Base-by-base conservation (phyloP, 768 basidiomycete genomes). In the Lentinula lateritia region DNA sequence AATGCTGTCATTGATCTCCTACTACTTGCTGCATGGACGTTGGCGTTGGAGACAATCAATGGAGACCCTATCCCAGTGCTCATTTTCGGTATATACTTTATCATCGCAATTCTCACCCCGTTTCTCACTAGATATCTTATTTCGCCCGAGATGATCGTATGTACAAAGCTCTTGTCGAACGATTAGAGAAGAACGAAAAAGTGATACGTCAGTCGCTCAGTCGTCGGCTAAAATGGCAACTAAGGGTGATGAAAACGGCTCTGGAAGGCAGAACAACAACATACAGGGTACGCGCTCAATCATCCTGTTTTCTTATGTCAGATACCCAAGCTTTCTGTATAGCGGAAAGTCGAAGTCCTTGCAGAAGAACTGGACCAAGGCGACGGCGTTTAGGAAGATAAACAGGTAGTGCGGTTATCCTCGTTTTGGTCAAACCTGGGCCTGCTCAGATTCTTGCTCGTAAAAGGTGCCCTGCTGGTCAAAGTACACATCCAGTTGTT, bases 121-220 rank as follows among this genome's bases (percentile, higher is more conserved):
- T n/a, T 52, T 39, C 42, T 38, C 56, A 68, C 18, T 66, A 93
- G 92, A 82, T 86, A n/a, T 95, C 90, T 64, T 93, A 89, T 68
- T 98, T 98, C 68, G 96, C 95, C 48, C 84, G 96, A 20, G 96
- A 98, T 72, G 89, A 93, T 63, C 85, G 95, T 39, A 86, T 92
- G 13, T 90, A 89, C 72, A 87, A 81, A 64, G 83, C 86, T 2
- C 90, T 93, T 61, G 74, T 75, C 5, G 82, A 87, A 28, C 73
- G 78, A 38, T 65, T 81, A 23, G 75, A 80, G 42, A 69, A 69
- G 34, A 74, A 83, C 66, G 79, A 78, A 66, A 68, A 66, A 60
- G 74, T 75, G 10, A 83, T 88, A 45, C 77, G 81, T 43, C 76
- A 73, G 46, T 75, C 75, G 36, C 72, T 84, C 20, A 80, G 76